phyloP scores from a whole-genome alignment of 345 rosid species.

The Rhizophora mangle region DNA sequence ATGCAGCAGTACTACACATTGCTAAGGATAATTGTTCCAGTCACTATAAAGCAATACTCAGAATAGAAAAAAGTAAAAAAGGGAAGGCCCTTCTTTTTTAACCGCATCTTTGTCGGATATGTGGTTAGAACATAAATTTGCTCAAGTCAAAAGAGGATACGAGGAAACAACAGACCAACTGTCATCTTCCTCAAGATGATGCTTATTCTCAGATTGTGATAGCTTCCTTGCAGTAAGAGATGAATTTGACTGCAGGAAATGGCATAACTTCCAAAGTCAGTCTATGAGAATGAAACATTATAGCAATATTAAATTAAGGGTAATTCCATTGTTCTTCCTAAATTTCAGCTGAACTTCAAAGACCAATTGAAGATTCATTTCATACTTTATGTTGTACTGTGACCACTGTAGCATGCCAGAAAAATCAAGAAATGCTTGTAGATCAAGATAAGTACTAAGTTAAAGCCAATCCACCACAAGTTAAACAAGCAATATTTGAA shows the following conservation, averaged over 20 bases:
- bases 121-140: not conserved
- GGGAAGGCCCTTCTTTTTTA: not conserved
- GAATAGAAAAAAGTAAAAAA: not conserved
- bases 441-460: not conserved
- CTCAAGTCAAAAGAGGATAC: conserved; percentile 53
- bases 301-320: not conserved
- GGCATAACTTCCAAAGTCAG: not conserved
- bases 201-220: conserved; percentile 50
- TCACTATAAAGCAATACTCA: conserved; percentile 2
- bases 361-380: not conserved
- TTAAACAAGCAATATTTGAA: not conserved
- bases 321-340: not conserved
- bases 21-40: conserved; percentile 52
- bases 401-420: too few species aligned
- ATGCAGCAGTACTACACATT: conserved; percentile 56
- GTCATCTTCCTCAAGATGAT: conserved; percentile 78
- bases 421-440: too few species aligned
- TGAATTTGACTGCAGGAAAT: conserved; percentile 48
- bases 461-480: not conserved
- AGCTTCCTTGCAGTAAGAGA: conserved; percentile 51
- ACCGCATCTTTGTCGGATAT: not conserved
- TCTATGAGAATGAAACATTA: not conserved
- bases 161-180: conserved; percentile 77
- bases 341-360: not conserved
- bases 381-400: not conserved